Base-by-base conservation (phyloP, 805 yeast genomes). In the Danielia reshetovae region DNA sequence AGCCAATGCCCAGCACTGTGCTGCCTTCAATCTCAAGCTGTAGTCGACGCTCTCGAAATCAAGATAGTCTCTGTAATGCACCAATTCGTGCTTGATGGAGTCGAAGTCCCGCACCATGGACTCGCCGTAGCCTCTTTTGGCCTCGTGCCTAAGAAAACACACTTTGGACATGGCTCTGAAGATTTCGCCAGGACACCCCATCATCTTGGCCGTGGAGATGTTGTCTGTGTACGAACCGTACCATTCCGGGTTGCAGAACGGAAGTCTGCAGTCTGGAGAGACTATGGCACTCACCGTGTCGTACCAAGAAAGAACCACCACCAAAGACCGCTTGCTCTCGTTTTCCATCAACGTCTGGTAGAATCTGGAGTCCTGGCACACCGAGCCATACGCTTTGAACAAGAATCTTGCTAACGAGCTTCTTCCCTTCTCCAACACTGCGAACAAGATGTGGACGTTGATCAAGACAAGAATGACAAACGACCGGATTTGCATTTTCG, bases 131-230 rank as follows among this genome's bases (percentile, higher is more conserved):
- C 47, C 46, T 4, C 34, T 34, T 10, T 36, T 27, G 7, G 44
- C 23, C 30, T 54, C 54, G 40, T 60, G 57, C 23, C 67, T 43
- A 8, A 74, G 43, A 9, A 48, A 47, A 40, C 79, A 72, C 4
- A 75, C 63, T 28, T 67, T 61, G 2, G 65, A 57, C 48, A 75
- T 59, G 4, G 74, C 66, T 12, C 54, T 51, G 48, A 76, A 75
- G 1, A 76, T 68, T 39, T 74, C 79, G 3, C 77, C 79, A 0
- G 81, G 81, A 42, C 81, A 76, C 1, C 80, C 81, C 71, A 72
- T 74, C 69, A 76, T 64, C 36, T 62, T 65, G 5, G 74, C 63
- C 0, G 79, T 74, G 12, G 79, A 73, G 4, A 70, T 60, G 8
- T 49, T 47, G 37, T 65, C 70, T 18, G 52, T 60, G 7, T 61